Evolutionary conservation across 2,329 filamentous ascomycete species (phyloP).

Genomic region (Aspergillus japonicus): DNA sequence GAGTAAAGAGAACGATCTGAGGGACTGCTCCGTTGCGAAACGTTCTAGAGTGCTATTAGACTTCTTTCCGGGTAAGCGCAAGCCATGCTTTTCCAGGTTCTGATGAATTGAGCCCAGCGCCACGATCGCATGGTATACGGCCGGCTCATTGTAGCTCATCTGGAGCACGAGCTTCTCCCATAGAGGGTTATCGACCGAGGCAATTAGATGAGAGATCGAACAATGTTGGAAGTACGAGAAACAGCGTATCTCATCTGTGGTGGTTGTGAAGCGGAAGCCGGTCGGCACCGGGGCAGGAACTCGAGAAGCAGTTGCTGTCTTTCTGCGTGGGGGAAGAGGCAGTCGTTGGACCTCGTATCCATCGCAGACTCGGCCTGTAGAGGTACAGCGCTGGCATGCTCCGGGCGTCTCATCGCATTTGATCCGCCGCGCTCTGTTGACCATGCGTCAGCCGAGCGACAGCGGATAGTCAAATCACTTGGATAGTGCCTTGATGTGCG

Average conservation of each 20-base stretch:
- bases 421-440: conserved; percentile 9
- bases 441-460: background rate
- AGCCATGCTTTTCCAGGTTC: background rate
- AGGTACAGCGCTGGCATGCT: conserved; percentile 35
- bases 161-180: conserved; percentile 6
- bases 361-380: conserved; percentile 40
- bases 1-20: conserved; percentile 2
- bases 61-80: background rate
- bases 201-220: conserved; percentile 15
- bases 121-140: conserved; percentile 12
- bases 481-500: background rate
- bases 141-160: conserved; percentile 8
- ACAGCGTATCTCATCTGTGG: conserved; percentile 21
- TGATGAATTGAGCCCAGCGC: conserved; percentile 9
- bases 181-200: conserved; percentile 14
- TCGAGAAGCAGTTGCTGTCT: background rate
- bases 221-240: conserved; percentile 19
- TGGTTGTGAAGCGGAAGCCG: conserved; percentile 3
- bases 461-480: no score
- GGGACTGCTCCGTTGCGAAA: conserved; percentile 10
- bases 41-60: background rate
- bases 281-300: background rate
- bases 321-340: background rate
- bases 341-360: conserved; percentile 30
- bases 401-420: conserved; percentile 35